Evolutionary conservation across 441 rosid genomes (phyloP), one percentile per base, ranked within the genome.

Genomic region (Gossypium lobatum): DNA sequence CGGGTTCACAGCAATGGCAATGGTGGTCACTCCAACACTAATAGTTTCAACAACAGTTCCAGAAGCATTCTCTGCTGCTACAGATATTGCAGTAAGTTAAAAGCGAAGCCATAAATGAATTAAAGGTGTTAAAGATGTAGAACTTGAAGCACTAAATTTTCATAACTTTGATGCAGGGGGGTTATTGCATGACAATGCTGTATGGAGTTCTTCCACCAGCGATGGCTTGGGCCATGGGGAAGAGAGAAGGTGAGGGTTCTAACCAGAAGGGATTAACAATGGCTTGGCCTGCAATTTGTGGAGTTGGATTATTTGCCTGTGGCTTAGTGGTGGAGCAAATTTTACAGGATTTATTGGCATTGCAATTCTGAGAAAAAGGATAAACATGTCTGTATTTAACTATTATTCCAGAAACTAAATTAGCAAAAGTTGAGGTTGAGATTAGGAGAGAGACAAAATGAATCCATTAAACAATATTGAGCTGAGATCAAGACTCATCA

Each of bases 151-250:
- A 23, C 34, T 60, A 21, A 57, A 6, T 54, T 20, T 9, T 31
- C 37, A 5, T 31, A 0, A 64, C 50, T 64, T 18, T 55, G 77
- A 50, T 62, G 57, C 79, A 86, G 93, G 93, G 91, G 34, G 91
- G 93, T n/a, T 86, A 89, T 74, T 83, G 93, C 54, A 87, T 89
- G 93, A 83, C 87, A 2, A 64, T 86, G 83, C 80, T 87, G 42
- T 86, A 84, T 73, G 93, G 90, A 71, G 78, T 89, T 75, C 89
- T 89, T 16, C 91, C 89, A 20, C 89, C 91, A 13, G 87, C 84
- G 4, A 89, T 89, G 93, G 90, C 90, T 20, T 89, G 87, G 91
- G 83, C 88, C 4, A 73, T 83, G 83, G 67, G 69, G 8, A 71
- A 37, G 7, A 75, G 20, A 57, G 81, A 80, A 60, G 58, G n/a